phyloP scores from a whole-genome alignment of 164 flowering plant species.

The Vitis amurensis region DNA sequence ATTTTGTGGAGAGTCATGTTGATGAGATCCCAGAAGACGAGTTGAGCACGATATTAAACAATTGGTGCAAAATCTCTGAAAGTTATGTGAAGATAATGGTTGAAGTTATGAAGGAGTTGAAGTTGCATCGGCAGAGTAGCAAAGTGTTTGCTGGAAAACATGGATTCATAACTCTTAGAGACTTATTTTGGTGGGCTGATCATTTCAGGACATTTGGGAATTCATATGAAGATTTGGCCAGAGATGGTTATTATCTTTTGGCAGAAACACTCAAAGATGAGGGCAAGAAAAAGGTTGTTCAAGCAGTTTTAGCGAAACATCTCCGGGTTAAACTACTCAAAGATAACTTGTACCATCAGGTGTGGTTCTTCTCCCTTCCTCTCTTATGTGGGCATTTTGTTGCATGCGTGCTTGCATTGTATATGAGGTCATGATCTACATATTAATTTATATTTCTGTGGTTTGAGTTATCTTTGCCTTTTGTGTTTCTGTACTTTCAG shows the following conservation, averaged over 20 bases:
- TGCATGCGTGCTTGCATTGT: background rate
- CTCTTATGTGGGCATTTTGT: background rate
- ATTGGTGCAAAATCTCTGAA: conserved; percentile 60
- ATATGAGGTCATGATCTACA: too few relatives aligned
- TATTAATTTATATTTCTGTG: too few relatives aligned
- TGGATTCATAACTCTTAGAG: conserved; percentile 94
- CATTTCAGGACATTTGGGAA: conserved; percentile 58
- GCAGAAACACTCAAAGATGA: conserved; percentile 86
- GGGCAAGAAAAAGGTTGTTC: conserved; percentile 65
- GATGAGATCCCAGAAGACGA: conserved; percentile 94
- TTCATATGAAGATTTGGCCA: conserved; percentile 73
- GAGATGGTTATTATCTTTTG: conserved; percentile 83
- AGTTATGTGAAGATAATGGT: conserved; percentile 83
- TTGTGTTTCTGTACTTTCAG: too few relatives aligned
- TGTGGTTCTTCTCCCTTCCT: conserved; percentile 13
- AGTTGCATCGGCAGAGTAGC: conserved; percentile 78
- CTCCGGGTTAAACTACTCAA: conserved; percentile 50
- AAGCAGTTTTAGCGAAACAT: conserved; percentile 63
- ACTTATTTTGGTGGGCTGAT: conserved; percentile 94
- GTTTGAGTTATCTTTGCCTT: too few relatives aligned
- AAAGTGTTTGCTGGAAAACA: conserved; percentile 96
- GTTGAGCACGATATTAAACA: conserved; percentile 55
- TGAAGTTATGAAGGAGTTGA: conserved; percentile 93
- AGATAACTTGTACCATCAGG: conserved; percentile 62
- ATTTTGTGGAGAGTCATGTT: conserved; percentile 95